Evolutionary conservation across 768 basidiomycete species (phyloP).

Genomic region (Exsudoporus frostii): DNA sequence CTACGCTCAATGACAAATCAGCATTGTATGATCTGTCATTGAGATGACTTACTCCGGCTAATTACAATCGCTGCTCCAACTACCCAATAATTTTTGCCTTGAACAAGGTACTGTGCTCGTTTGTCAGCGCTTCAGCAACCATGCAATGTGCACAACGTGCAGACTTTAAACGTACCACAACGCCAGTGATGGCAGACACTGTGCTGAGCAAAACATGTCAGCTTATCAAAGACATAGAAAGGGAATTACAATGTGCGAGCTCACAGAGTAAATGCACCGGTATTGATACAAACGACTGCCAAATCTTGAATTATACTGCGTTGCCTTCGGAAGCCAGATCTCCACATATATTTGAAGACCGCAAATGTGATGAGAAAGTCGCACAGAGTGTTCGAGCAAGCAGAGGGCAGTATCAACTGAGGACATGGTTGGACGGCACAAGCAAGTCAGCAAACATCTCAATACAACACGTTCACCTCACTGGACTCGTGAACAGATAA

Average conservation of each 20-base stretch:
- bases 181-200: neutral
- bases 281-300: slow-evolving; percentile 14
- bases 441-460: neutral
- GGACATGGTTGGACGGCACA: neutral
- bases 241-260: neutral
- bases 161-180: slow-evolving; percentile 2
- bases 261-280: slow-evolving; percentile 12
- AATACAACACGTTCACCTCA: neutral
- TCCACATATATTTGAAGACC: slow-evolving; percentile 19
- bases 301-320: slow-evolving; percentile 6
- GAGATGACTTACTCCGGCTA: slow-evolving; percentile 2
- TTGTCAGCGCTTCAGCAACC: neutral
- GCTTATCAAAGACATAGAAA: neutral
- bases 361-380: slow-evolving; percentile 2
- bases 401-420: neutral
- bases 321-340: slow-evolving; percentile 7
- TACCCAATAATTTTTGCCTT: neutral
- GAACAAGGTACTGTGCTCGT: slow-evolving; percentile 1
- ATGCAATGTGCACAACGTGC: too few relatives aligned
- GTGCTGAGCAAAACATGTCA: neutral
- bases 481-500: neutral
- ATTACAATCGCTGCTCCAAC: neutral
- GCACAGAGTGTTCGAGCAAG: neutral
- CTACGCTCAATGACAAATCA: neutral
- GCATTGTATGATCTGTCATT: neutral